Conservation (phyloP, 371 early-diverging fungal species). For the Mortierella sp. region DNA sequence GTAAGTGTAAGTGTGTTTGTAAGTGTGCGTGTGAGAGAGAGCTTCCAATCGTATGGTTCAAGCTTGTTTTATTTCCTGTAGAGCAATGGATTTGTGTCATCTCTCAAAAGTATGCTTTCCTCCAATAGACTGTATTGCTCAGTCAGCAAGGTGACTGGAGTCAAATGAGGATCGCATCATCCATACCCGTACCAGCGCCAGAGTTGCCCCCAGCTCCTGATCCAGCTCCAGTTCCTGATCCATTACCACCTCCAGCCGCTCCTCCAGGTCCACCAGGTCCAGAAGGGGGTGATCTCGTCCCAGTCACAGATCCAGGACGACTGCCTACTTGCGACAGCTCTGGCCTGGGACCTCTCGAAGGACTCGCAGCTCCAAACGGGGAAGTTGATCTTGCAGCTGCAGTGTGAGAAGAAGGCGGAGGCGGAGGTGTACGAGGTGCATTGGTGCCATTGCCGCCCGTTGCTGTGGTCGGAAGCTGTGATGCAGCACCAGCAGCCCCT, state of each 20-base stretch:
- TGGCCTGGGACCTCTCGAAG: constrained; percentile 1
- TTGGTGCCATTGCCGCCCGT: not conserved
- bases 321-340: constrained; percentile 8
- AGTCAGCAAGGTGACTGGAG: not conserved
- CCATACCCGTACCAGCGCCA: constrained; percentile 25
- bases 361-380: not conserved
- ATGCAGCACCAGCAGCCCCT: not conserved
- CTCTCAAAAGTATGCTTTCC: not conserved
- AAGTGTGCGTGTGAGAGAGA: not conserved
- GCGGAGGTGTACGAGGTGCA: constrained; percentile 6
- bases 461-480: not conserved
- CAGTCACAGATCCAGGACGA: not conserved
- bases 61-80: not conserved
- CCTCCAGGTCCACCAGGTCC: not conserved
- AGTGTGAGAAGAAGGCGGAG: not conserved
- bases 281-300: not conserved
- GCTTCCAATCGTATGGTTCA: not conserved
- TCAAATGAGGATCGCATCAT: constrained; percentile 40
- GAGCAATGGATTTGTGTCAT: not conserved
- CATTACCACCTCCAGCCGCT: not conserved
- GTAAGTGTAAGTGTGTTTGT: no score
- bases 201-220: not conserved
- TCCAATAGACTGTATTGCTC: not conserved
- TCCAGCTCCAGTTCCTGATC: constrained; percentile 18
- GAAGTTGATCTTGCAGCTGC: constrained; percentile 5